Evolutionary conservation across 2,329 filamentous ascomycete species (phyloP).

Genomic region (Exserohilum turcica): DNA sequence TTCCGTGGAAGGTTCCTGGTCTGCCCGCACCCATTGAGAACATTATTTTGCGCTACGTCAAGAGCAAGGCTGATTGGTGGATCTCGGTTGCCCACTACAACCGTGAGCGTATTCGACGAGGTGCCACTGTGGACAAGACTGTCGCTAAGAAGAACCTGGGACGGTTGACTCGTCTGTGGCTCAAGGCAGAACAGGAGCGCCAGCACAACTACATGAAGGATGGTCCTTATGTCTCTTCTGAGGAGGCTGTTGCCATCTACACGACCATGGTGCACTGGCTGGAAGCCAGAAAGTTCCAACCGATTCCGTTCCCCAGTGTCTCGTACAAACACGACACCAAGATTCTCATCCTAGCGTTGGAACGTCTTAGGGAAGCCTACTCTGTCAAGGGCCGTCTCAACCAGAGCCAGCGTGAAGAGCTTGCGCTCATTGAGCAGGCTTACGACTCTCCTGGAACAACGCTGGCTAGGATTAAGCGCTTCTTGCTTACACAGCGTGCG

Average conservation of each 20-base stretch:
- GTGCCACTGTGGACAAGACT: constrained; percentile 97
- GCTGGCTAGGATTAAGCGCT: constrained; percentile 93
- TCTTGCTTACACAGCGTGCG: constrained; percentile 92
- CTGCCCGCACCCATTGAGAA: constrained; percentile 97
- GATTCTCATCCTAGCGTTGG: constrained; percentile 92
- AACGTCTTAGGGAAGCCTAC: constrained; percentile 91
- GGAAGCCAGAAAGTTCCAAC: constrained; percentile 96
- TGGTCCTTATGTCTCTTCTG: constrained; percentile 95
- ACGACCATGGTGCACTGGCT: constrained; percentile 99
- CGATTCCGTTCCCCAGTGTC: constrained; percentile 97
- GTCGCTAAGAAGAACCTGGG: constrained; percentile 99
- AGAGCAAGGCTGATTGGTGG: constrained; percentile 99
- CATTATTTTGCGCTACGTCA: constrained; percentile 97
- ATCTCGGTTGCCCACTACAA: constrained; percentile 99
- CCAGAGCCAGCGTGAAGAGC: constrained; percentile 94
- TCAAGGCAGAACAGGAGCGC: constrained; percentile 96
- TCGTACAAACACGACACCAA: constrained; percentile 99
- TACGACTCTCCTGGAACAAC: constrained; percentile 98
- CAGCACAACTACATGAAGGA: constrained; percentile 99
- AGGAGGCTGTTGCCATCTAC: constrained; percentile 98
- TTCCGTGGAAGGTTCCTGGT: constrained; percentile 98
- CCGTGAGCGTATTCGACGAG: constrained; percentile 91
- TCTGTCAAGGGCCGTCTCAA: constrained; percentile 97
- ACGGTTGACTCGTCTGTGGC: constrained; percentile 89
- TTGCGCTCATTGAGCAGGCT: constrained; percentile 95